Percentiles rank a stretch among this genome's conserved stretches.
Evolutionary conservation across 2,329 filamentous ascomycete species (phyloP).

Genomic region (Verticillium nonalfalfae): DNA sequence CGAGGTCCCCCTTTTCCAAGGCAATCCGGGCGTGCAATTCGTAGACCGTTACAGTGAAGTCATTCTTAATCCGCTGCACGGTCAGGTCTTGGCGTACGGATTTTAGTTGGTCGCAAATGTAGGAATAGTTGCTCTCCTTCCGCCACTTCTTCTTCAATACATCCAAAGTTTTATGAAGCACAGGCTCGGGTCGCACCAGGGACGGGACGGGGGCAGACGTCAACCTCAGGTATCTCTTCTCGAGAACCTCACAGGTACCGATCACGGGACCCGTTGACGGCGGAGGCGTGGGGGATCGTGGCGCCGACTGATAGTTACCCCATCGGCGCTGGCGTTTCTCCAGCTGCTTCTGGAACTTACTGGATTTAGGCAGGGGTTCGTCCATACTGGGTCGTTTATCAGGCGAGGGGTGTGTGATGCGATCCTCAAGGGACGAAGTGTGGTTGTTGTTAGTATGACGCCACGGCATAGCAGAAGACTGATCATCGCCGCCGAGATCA

Average conservation of each 20-base stretch:
- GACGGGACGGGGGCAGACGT: constrained; percentile 85
- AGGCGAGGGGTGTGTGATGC: constrained; percentile 57
- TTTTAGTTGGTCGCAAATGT: constrained; percentile 99
- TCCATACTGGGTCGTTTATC: constrained; percentile 39
- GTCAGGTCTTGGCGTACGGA: constrained; percentile 96
- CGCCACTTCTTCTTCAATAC: constrained; percentile 93
- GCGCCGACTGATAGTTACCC: constrained; percentile 51
- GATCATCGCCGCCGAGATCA: constrained; percentile 50
- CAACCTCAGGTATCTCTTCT: constrained; percentile 92
- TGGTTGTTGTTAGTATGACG: constrained; percentile 57
- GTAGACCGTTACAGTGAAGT: constrained; percentile 94
- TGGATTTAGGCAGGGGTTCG: constrained; percentile 44
- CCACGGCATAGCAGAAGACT: constrained; percentile 58
- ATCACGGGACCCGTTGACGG: constrained; percentile 67
- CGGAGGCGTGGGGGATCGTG: constrained; percentile 50
- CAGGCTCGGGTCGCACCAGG: constrained; percentile 74
- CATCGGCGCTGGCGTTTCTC: constrained; percentile 90
- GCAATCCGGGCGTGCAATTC: constrained; percentile 97
- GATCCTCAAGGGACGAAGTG: constrained; percentile 58
- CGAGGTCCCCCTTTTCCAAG: constrained; percentile 95
- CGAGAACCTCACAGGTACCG: constrained; percentile 74
- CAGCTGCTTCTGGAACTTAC: constrained; percentile 85
- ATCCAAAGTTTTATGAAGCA: constrained; percentile 80
- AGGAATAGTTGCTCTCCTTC: constrained; percentile 87
- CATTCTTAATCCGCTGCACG: constrained; percentile 93